Base-by-base conservation (phyloP, 2,329 filamentous ascomycete species). In the Mycosphaerelloides madeirae region DNA sequence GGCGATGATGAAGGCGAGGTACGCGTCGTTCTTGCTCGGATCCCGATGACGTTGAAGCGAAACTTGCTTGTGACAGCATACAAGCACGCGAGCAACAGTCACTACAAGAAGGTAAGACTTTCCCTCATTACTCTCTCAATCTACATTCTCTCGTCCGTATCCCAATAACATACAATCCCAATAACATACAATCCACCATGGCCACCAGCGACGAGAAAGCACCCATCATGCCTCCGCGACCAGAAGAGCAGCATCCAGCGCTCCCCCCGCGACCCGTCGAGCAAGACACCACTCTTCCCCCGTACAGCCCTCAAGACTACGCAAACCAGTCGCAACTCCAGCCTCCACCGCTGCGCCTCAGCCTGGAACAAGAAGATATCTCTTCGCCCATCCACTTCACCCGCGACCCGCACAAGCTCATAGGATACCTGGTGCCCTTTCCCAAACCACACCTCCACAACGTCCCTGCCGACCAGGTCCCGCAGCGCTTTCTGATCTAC, bases 371-470 rank as follows among this genome's bases (percentile, higher is more conserved):
- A 38, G 32, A 48, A 29, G 49, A 51, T 25, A 33, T 41, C 28
- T 37, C 43, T 14, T 52, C 64, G 11, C 61, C 66, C 6, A 58
- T 70, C 12, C 66, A 66, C 45, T 70, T 69, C 50, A 64, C 62
- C 3, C 61, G 69, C 18, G 66, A 70, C 47, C 63, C 68, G 3
- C 66, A 70, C 37, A 68, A 64, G 39, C 59, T 71, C 7, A 64
- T 65, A 9, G 69, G 65, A 7, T 73, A 72, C 42, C 57, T 73
- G 1, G 59, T 72, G 5, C 70, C 70, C 0, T 71, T 72, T 32
- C 70, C 70, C 1, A 69, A 68, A 43, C 70, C 70, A 3, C 50
- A 58, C 1, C 44, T 71, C 29, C 35, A 38, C 15, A 38, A 40
- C 20, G 33, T 49, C 6, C 58, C 63, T 13, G 25, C 45, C 7